phyloP scores from a whole-genome alignment of 2,329 filamentous ascomycete species.

The Cercospora janseana region DNA sequence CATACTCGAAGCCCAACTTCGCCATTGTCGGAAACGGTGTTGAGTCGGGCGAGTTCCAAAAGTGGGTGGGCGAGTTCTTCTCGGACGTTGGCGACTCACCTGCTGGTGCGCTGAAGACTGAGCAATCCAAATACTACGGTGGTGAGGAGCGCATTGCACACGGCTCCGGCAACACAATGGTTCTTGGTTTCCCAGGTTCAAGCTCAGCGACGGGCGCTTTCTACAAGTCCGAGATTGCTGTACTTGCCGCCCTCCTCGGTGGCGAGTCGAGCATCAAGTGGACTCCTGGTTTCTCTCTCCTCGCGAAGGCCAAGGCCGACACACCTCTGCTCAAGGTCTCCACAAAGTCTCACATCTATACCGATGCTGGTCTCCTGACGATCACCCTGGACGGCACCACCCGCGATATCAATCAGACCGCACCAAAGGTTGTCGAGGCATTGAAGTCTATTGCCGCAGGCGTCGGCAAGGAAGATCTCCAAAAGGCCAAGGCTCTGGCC shows the following conservation, averaged over 20 bases:
- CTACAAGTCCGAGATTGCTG: constrained; percentile 86
- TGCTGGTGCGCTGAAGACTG: constrained; percentile 56
- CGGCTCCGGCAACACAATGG: constrained; percentile 73
- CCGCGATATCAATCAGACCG: constrained; percentile 68
- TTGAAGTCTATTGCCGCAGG: constrained; percentile 73
- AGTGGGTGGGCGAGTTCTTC: constrained; percentile 95
- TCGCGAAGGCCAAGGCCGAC: constrained; percentile 72
- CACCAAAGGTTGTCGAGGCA: constrained; percentile 73
- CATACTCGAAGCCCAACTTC: constrained; percentile 87
- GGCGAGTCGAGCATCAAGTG: constrained; percentile 93
- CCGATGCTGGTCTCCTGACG: constrained; percentile 86
- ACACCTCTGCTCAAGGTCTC: constrained; percentile 65
- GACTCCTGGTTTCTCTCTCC: constrained; percentile 86
- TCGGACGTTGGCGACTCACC: constrained; percentile 58
- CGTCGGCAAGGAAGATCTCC: constrained; percentile 78
- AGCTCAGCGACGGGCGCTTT: constrained; percentile 67
- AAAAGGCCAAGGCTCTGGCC: constrained; percentile 87
- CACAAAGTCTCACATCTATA: constrained; percentile 81
- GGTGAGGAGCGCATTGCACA: constrained; percentile 89
- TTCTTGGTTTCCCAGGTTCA: constrained; percentile 90
- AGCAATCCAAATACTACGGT: constrained; percentile 82
- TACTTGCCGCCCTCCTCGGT: constrained; percentile 85
- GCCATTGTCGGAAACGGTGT: constrained; percentile 89
- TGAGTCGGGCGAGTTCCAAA: constrained; percentile 69
- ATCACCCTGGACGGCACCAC: constrained; percentile 77